Conservation (phyloP, 805 yeast genomes). For the Grigorovia jiainica region DNA sequence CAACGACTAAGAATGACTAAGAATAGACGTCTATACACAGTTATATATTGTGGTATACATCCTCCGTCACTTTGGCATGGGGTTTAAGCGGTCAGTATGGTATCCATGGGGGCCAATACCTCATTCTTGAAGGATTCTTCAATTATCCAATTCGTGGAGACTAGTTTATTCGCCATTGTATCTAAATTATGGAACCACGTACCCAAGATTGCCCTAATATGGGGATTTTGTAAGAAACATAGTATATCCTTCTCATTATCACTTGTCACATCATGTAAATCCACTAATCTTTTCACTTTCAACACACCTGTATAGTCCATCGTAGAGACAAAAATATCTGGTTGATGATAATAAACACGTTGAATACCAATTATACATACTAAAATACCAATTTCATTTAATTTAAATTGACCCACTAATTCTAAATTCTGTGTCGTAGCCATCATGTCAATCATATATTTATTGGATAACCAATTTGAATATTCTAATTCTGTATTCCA, state of each 20-base stretch:
- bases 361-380: slow-evolving; percentile 13
- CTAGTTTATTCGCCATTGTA: not conserved
- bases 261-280: not conserved
- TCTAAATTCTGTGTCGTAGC: not conserved
- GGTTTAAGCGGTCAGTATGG: no score
- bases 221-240: not conserved
- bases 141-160: not conserved
- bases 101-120: no score
- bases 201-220: not conserved
- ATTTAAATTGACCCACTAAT: slow-evolving; percentile 11
- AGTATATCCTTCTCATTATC: not conserved
- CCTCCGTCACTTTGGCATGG: no score
- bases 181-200: not conserved
- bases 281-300: not conserved
- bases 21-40: no score
- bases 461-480: not conserved
- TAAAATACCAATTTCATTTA: slow-evolving; percentile 6
- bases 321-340: not conserved
- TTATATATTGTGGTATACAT: no score
- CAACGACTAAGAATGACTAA: no score
- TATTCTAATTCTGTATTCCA: not conserved
- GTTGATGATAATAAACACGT: not conserved
- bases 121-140: not conserved
- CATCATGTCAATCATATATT: not conserved
- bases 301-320: not conserved